Conservation (phyloP, 1,284 basidiomycete species). For the Microbotryum lychnidis-dioicae region DNA sequence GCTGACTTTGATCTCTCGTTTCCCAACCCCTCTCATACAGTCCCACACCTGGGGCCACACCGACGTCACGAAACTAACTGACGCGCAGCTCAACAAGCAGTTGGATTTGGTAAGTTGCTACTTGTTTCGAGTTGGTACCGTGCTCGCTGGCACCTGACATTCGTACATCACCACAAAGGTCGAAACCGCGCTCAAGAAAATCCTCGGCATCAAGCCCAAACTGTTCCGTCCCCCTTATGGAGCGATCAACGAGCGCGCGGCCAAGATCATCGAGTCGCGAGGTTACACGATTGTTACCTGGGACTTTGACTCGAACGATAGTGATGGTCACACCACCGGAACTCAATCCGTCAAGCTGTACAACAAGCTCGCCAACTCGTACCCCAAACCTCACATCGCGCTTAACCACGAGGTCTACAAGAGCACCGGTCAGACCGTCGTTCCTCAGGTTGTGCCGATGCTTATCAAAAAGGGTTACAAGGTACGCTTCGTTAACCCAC, state of each 20-base stretch:
- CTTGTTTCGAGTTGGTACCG: no score
- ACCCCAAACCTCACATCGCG: constrained; percentile 14
- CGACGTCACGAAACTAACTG: constrained; percentile 32
- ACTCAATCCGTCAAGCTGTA: constrained; percentile 12
- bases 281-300: constrained; percentile 29
- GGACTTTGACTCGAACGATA: constrained; percentile 32
- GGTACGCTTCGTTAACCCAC: not conserved
- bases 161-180: not conserved
- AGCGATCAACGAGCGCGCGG: constrained; percentile 16
- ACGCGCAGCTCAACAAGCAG: constrained; percentile 29
- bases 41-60: constrained; percentile 29
- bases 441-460: constrained; percentile 24
- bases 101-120: constrained; percentile 17
- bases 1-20: no score
- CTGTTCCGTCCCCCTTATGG: constrained; percentile 35
- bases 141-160: no score
- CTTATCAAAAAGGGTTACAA: constrained; percentile 27
- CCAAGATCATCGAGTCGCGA: constrained; percentile 29
- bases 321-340: constrained; percentile 5
- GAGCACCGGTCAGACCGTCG: constrained; percentile 18
- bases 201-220: constrained; percentile 35
- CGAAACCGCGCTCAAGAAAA: constrained; percentile 34
- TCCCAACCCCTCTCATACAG: constrained; percentile 8
- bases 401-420: constrained; percentile 31
- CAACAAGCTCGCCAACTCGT: constrained; percentile 10